phyloP scores from a whole-genome alignment of 2,329 filamentous ascomycete genomes.

The Botrytis byssoidea region DNA sequence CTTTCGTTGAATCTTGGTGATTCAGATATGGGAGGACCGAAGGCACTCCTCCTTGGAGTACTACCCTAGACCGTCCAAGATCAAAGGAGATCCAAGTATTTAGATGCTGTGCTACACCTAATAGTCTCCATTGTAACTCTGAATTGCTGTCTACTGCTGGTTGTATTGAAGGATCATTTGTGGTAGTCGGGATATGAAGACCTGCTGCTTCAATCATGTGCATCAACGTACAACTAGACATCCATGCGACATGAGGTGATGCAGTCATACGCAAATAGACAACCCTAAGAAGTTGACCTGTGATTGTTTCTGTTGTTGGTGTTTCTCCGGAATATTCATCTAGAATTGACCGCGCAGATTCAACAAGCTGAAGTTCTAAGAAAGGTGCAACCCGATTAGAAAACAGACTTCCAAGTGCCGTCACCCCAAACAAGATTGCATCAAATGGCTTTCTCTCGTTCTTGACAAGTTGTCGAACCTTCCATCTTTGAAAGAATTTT shows the following conservation, averaged over 20 bases:
- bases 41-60: not conserved
- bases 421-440: constrained; percentile 38
- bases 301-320: constrained; percentile 29
- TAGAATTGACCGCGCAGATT: constrained; percentile 24
- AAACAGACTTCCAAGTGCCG: constrained; percentile 40
- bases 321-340: constrained; percentile 14
- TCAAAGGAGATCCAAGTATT: constrained; percentile 20
- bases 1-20: constrained; percentile 13
- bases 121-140: constrained; percentile 16
- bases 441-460: constrained; percentile 38
- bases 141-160: not conserved
- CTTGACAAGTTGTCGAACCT: constrained; percentile 3
- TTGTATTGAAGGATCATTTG: not conserved
- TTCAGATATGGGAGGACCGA: not conserved
- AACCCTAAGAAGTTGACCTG: constrained; percentile 28
- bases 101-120: constrained; percentile 15
- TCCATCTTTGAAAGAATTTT: constrained; percentile 11
- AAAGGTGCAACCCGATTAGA: constrained; percentile 26
- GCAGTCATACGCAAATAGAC: constrained; percentile 31
- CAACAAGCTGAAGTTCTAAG: constrained; percentile 35
- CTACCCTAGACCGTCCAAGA: constrained; percentile 13
- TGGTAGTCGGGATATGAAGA: constrained; percentile 31
- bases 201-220: constrained; percentile 34
- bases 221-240: constrained; percentile 30
- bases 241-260: constrained; percentile 32